Base-by-base conservation (phyloP, 2,329 filamentous ascomycete species). In the Sclerotiophoma versabilis region DNA sequence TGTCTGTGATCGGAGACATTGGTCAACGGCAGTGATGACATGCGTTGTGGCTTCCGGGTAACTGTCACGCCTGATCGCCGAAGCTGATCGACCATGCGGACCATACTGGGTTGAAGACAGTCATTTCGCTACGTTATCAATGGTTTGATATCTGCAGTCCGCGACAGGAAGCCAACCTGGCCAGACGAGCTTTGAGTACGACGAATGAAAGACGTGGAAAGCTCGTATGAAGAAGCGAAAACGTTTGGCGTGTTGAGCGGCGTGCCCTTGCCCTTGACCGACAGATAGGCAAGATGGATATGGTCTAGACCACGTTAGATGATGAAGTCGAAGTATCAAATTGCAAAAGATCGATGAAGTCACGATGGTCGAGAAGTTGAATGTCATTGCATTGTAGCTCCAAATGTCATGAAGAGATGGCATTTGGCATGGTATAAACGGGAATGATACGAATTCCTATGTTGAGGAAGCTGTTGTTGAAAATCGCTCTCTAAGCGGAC, bases 401-500 rank as follows among this genome's bases (percentile, higher is more conserved):
- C 12, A 15, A 15, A 12, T 29, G 29, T 52, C 34, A 46, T 39
- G 43, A 36, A 38, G 3, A 38, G n/a, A 53, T 46, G 47, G 36
- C 30, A 42, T 42, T 39, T n/a, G 22, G 32, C 20, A 45, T 51
- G 49, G 26, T 45, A 39, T 41, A 39, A 43, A n/a, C 26, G 32
- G n/a, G 14, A 29, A 14, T 30, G 22, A 32, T 23, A n/a, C 25
- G 17, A 34, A 17, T 2, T 12, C 15, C 20, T 14, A 23, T 26
- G 12, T 10, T 12, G n/a, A 11, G 8, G 23, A 20, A 14, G 33
- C 12, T 32, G 20, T 23, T 5, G 22, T 10, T 25, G 22, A 12
- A 19, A n/a, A n/a, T 19, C 37, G 30, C 29, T 36, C 6, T 51
- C 63, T 60, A 73, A 37, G 64, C 49, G 23, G 68, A 67, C 43